These are phyloP conservation scores for Saccharomyces kudriavzevii DNA, from an alignment of 805 yeast species.

Conservation along the genomic window DNA sequence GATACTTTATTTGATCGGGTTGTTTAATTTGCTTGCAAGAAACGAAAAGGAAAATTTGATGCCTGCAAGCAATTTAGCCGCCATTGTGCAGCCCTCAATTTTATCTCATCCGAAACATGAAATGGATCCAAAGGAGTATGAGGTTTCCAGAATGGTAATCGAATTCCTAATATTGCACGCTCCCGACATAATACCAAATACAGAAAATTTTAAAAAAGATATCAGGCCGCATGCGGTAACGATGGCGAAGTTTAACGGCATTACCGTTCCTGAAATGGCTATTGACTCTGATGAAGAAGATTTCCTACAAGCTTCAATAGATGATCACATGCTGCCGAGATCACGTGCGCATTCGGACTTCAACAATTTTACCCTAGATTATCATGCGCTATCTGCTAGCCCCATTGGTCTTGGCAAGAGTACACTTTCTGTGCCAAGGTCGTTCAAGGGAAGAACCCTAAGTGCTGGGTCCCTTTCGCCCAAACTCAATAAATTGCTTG, in stretches of 20 bases:
- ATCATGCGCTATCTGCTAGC: neutral
- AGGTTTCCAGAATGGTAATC: slow-evolving; percentile 70
- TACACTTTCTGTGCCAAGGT: neutral
- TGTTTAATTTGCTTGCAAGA: slow-evolving; percentile 72
- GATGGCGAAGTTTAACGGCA: neutral
- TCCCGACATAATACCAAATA: slow-evolving; percentile 37
- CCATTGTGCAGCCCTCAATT: slow-evolving; percentile 91
- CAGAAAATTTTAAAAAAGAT: neutral
- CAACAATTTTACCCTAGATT: neutral
- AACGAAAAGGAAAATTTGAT: slow-evolving; percentile 68
- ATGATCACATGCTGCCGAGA: neutral
- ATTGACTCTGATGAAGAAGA: neutral
- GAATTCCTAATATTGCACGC: slow-evolving; percentile 75
- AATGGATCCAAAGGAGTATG: slow-evolving; percentile 81
- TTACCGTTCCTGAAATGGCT: neutral
- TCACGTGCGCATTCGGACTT: neutral
- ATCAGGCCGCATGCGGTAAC: neutral
- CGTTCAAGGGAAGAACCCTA: neutral
- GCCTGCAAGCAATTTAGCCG: slow-evolving; percentile 88
- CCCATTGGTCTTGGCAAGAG: neutral
- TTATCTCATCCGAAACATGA: slow-evolving; percentile 86
- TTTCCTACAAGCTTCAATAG: neutral
- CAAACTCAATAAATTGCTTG: neutral
- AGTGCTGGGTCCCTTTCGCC: neutral
- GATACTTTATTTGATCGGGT: slow-evolving; percentile 74